Conservation (phyloP, 257 asterid genomes). For the Nicotiana obtusifolia region DNA sequence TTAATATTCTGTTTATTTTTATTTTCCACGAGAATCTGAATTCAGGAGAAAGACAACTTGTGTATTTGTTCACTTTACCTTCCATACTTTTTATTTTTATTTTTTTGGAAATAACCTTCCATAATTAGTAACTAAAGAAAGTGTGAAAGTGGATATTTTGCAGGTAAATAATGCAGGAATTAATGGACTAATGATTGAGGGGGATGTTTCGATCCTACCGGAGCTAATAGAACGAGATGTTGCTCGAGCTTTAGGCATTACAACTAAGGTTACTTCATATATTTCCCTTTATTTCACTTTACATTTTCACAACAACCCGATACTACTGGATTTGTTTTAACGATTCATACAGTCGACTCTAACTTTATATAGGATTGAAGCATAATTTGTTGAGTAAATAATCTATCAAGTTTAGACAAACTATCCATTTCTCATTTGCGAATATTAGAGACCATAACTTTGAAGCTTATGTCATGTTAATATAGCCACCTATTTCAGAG, state of each 20-base stretch:
- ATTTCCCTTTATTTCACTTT: neutral
- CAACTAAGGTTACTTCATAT: neutral
- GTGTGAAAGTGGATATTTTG: neutral
- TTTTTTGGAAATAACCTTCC: too few species aligned
- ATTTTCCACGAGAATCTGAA: neutral
- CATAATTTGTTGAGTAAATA: too few species aligned
- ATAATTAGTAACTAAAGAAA: neutral
- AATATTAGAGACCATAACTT: neutral
- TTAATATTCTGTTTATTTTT: neutral
- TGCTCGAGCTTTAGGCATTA: neutral
- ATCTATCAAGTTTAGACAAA: too few species aligned
- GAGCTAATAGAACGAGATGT: conserved; percentile 9
- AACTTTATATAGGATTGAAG: too few species aligned
- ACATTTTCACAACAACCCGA: too few species aligned
- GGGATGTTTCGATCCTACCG: conserved; percentile 4
- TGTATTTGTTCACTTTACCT: neutral
- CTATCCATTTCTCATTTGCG: neutral
- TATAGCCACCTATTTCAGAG: neutral
- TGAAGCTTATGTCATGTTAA: neutral
- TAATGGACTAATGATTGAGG: conserved; percentile 16
- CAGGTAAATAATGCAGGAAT: conserved; percentile 31
- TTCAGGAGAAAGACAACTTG: neutral
- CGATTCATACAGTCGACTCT: too few species aligned
- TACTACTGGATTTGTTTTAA: too few species aligned
- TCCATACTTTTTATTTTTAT: neutral